phyloP scores from a whole-genome alignment of 768 basidiomycete species.

The Naematelia aurantialba region DNA sequence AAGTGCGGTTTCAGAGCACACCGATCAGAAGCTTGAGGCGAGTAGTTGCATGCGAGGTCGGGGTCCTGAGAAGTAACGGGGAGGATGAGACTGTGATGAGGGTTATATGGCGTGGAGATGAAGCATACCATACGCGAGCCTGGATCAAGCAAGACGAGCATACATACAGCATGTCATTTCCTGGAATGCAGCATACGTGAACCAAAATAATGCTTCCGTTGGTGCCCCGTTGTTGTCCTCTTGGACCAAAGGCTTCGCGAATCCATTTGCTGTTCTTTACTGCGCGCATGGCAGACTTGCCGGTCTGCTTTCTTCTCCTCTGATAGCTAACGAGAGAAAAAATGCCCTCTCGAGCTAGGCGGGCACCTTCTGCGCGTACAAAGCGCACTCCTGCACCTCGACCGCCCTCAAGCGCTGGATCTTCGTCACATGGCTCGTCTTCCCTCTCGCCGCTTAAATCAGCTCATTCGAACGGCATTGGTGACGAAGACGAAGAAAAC shows the following conservation, averaged over 20 bases:
- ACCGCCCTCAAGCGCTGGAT: neutral
- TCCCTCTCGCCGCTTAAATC: constrained; percentile 30
- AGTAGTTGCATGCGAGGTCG: too few species aligned
- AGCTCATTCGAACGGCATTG: neutral
- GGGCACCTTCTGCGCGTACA: neutral
- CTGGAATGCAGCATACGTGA: neutral
- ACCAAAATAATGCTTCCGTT: neutral
- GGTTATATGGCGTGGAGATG: too few species aligned
- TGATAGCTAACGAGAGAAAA: neutral
- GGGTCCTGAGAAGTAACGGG: too few species aligned
- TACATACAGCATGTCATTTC: neutral
- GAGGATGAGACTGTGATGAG: too few species aligned
- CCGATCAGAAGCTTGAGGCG: too few species aligned
- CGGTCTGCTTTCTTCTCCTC: neutral
- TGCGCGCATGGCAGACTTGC: neutral
- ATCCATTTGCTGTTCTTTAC: neutral
- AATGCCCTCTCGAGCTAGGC: constrained; percentile 4
- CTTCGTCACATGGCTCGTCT: constrained; percentile 17
- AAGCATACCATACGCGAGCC: too few species aligned
- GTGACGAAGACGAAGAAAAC: constrained; percentile 9
- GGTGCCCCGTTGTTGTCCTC: neutral
- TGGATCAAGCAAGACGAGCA: neutral
- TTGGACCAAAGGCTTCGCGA: too few species aligned
- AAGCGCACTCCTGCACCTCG: neutral
- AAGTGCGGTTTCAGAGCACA: too few species aligned